Base-by-base conservation (phyloP, 108 stramenopile species). In the Licmophora abbreviata region DNA sequence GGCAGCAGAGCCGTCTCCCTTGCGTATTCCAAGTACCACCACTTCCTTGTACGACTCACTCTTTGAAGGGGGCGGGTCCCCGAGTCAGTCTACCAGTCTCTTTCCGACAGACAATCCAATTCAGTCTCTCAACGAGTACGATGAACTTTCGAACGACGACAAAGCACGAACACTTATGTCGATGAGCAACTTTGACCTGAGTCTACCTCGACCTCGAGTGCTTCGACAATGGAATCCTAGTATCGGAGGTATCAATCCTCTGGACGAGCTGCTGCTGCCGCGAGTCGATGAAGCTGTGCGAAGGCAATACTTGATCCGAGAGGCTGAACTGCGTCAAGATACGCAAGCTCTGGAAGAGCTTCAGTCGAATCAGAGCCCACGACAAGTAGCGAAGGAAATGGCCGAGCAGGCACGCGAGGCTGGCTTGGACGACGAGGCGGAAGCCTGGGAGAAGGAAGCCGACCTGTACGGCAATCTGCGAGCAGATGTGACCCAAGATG, bases 401-500 rank as follows among this genome's bases (percentile, higher is more conserved):
- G 85, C 86, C 4, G 49, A 60, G 21, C 18, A 25, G 10, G 79
- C 83, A 30, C 44, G 73, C 15, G 69, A 65, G 15, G 60, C 56
- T 22, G 87, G 85, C 11, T 31, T 69, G 4, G 85, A 87, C 6
- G 73, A 77, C 21, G 54, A 54, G 20, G 72, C 74, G 3, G 44
- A 67, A 0, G 36, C 38, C 17, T 71, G 83, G 61, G 78, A 86
- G 44, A 51, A 64, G 21, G 89, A 91, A 43, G 81, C 88, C 11
- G 85, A 89, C 17, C 59, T 93, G 23, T 67, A 80, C 30, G 76
- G 63, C 31, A 58, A 51, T 29, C 46, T 84, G 33, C 53, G 85
- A 42, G 88, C 89, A 35, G 94, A 95, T 63, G 67, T 71, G 1
- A 93, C 94, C 2, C 91, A 92, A 54, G 84, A 92, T 44, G 81